Conservation (phyloP, 2,329 filamentous ascomycete species). For the Cytospora schulzeri region DNA sequence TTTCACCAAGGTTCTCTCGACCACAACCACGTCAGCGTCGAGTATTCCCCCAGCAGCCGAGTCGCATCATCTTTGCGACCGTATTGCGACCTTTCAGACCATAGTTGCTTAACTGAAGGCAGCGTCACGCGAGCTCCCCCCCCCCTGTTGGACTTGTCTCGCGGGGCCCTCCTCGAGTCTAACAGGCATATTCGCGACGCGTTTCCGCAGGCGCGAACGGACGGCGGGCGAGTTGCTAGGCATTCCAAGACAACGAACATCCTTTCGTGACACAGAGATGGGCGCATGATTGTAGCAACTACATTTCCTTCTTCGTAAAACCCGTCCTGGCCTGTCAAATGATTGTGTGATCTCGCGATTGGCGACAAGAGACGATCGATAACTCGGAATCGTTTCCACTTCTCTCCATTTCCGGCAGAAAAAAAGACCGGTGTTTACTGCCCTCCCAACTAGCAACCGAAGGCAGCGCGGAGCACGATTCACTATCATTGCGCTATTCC, state of each 20-base stretch:
- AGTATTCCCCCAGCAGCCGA: constrained; percentile 6
- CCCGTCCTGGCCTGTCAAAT: constrained; percentile 5
- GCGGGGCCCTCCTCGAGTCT: neutral
- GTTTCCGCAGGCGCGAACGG: neutral
- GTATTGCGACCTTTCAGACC: neutral
- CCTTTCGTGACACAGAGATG: neutral
- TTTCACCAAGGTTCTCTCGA: constrained; percentile 4
- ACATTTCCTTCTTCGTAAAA: constrained; percentile 11
- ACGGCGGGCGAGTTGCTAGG: neutral
- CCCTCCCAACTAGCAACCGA: neutral
- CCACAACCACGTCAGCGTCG: constrained; percentile 3
- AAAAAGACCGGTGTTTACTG: neutral
- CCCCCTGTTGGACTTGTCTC: neutral
- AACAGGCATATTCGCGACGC: neutral
- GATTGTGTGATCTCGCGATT: constrained; percentile 16
- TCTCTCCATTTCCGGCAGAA: neutral
- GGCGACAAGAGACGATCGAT: constrained; percentile 7
- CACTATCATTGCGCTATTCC: neutral
- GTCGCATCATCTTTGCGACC: constrained; percentile 25
- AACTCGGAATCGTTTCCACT: neutral
- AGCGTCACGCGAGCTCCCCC: constrained; percentile 12
- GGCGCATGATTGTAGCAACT: constrained; percentile 7
- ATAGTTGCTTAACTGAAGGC: neutral
- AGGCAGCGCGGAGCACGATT: neutral
- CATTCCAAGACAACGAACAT: constrained; percentile 2